phyloP scores from a whole-genome alignment of 2,329 filamentous ascomycete genomes.

The Proliferodiscus dingleyae region DNA sequence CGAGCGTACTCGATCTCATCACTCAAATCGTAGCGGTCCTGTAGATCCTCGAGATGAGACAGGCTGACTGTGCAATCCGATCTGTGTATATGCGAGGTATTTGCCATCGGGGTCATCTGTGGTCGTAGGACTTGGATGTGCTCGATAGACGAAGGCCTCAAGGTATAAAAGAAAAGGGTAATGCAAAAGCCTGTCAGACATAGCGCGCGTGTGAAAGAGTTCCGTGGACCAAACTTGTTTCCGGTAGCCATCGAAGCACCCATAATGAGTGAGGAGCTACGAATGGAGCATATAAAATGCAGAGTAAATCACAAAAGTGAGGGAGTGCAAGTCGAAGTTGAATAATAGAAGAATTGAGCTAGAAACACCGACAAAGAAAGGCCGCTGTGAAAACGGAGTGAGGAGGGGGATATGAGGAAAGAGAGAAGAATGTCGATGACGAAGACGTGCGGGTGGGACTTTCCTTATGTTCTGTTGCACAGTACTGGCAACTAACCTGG shows the following conservation, averaged over 20 bases:
- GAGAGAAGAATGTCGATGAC: neutral
- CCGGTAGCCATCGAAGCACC: slow-evolving; percentile 18
- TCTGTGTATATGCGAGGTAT: slow-evolving; percentile 5
- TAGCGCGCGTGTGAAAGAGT: slow-evolving; percentile 18
- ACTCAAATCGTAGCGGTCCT: slow-evolving; percentile 43
- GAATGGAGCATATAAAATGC: neutral
- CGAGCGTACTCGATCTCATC: slow-evolving; percentile 52
- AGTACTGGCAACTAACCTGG: neutral
- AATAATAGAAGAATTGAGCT: too few relatives aligned
- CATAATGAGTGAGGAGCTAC: slow-evolving; percentile 18
- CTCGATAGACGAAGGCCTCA: slow-evolving; percentile 11
- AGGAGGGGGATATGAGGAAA: neutral
- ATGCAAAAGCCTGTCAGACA: slow-evolving; percentile 22
- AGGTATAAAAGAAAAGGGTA: slow-evolving; percentile 20
- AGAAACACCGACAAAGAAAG: too few relatives aligned
- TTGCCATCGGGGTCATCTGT: slow-evolving; percentile 8
- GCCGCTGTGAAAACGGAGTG: neutral
- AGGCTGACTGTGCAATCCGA: slow-evolving; percentile 45
- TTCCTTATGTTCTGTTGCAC: neutral
- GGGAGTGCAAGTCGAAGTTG: neutral
- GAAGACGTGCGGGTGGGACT: neutral
- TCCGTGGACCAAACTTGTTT: slow-evolving; percentile 18
- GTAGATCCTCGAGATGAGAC: slow-evolving; percentile 41
- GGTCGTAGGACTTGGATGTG: slow-evolving; percentile 7
- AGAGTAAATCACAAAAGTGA: neutral